Base-by-base conservation (phyloP, 192 early-diverging fungal genomes). In the Podila verticillata region DNA sequence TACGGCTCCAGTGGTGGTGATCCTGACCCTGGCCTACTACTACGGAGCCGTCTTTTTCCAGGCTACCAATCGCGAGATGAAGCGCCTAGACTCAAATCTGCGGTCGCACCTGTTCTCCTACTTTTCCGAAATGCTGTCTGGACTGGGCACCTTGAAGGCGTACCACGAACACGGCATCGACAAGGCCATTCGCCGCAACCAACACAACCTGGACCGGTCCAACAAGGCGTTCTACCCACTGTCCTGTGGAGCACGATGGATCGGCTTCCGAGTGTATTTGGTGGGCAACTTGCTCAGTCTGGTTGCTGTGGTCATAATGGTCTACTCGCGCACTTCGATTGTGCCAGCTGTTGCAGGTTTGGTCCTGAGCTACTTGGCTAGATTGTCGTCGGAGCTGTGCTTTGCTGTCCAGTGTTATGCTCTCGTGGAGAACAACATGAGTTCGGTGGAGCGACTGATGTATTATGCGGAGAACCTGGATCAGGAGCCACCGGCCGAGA, bases 261-360 rank as follows among this genome's bases (percentile, higher is more conserved):
- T 80, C 22, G 61, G 70, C 1, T 29, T 64, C 49, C 69, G 77
- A 1, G 48, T 51, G 8, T 61, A n/a, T 47, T 29, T 65, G 1
- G 39, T 72, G 0, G 77, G 77, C 6, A 54, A 72, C 22, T 10
- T 59, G 7, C 31, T 80, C 13, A 72, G 72, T 47, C 72, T 80
- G 61, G 54, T 26, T 0, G 70, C 65, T 12, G 56, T 72, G 13
- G 39, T 63, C 1, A 4, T 92, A 19, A 88, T 97, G 44, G 31
- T 96, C 5, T 64, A 75, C 66, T 59, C 48, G 19, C 74, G 83
- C 9, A 7, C 19, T 13, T 66, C 82, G 49, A 88, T 97, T 30
- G 87, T 90, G 63, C 89, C 96, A 0, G 95, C 95, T 5, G 84
- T 92, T 68, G 95, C 95, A 22, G 97, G 95, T 48, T 87, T 99